Conservation (phyloP, 228 moss, liverwort and hornwort genomes). For the Sphagnum fallax region DNA sequence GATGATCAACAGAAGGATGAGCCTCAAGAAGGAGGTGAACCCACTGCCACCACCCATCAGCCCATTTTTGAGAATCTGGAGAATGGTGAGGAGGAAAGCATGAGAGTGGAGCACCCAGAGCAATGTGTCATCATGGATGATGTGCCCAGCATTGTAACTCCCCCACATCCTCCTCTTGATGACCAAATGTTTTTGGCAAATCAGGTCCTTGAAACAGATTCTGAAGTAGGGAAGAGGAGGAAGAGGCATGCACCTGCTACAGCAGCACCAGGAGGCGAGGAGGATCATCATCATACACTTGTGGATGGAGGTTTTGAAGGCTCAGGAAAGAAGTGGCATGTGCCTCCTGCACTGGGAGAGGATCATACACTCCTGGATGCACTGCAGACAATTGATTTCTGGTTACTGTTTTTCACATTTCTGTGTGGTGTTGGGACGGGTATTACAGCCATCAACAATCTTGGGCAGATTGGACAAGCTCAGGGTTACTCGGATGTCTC, state of each 20-base stretch:
- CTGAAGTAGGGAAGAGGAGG: too few relatives aligned
- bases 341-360: conserved; percentile 23
- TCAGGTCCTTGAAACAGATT: neutral
- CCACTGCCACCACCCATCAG: conserved; percentile 5
- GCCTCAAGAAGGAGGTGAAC: neutral
- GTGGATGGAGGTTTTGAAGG: too few relatives aligned
- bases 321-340: neutral
- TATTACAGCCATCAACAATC: conserved; percentile 32
- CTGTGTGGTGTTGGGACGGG: conserved; percentile 45
- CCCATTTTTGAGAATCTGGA: too few relatives aligned
- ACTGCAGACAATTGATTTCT: conserved; percentile 35
- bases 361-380: conserved; percentile 33
- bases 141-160: neutral
- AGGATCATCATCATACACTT: neutral
- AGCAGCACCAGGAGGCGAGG: too few relatives aligned
- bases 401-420: conserved; percentile 38
- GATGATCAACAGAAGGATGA: neutral
- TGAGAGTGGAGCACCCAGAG: neutral
- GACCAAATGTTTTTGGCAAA: neutral
- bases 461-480: conserved; percentile 50
- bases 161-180: neutral
- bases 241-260: too few relatives aligned
- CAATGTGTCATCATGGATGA: neutral
- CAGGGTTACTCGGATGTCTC: conserved; percentile 41
- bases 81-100: neutral